Evolutionary conservation across 169 alveolate genomes (phyloP), one percentile per base, ranked within the genome.

Genomic region (Plasmodium gallinaceum): DNA sequence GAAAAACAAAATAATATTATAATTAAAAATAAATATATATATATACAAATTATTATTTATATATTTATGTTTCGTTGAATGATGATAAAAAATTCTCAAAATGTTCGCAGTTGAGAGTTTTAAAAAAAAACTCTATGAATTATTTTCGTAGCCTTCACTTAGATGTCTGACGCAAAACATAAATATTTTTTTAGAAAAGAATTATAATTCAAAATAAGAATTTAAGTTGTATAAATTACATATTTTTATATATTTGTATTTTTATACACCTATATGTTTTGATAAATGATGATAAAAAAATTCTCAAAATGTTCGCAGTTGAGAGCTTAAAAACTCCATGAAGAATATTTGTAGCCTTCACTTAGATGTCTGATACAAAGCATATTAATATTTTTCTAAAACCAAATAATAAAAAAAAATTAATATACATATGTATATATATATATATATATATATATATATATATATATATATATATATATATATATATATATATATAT

Each of bases 91-190:
- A 22, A n/a, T 80, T 62, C 66, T 51, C 78, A 73, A 66, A 32
- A 64, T 66, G 90, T 80, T 80, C 90, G 90, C 90, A 80, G 90
- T 80, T 66, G 90, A 66, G 80, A 64, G 76, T 61, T 80, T 24
- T 42, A 0, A 3, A 75, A 46, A 45, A 45, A 57, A 14, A 37
- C 78, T 78, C 78, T 20, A 78, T 78, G 78, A 65, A 64, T 22
- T 42, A 14, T 48, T 51, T 58, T 75, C 43, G 60, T 64, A 78
- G 90, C 90, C 90, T 78, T 78, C 71, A 45, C 90, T 78, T 78
- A 78, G 90, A 78, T 78, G 90, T 78, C 90, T 78, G 90, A 78
- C 90, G 10, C 10, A 39, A 57, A 73, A 46, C 57, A 46, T 46
- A 46, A 57, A 57, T 57, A 57, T 57, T 57, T 57, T 32, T 32